Evolutionary conservation across 192 early-diverging fungal species (phyloP), one percentile per base, ranked within the genome.

Genomic region (Backusella mclennaniae): DNA sequence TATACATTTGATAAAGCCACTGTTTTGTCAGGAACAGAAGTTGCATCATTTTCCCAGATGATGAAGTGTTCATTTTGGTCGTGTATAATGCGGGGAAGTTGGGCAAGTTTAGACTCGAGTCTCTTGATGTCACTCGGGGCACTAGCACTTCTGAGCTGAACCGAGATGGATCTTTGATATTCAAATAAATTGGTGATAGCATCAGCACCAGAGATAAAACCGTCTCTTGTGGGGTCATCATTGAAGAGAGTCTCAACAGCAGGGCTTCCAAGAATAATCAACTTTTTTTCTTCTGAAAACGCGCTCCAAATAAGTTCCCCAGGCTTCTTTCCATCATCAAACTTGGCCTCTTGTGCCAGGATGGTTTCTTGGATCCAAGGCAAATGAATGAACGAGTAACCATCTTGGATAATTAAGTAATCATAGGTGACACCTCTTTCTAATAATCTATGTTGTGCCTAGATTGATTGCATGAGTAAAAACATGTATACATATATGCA

Each of bases 41-140:
- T 83, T 36, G 86, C 42, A 42, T 83, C 79, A 23, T 85, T 89
- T 8, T 80, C 69, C 85, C 85, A 89, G 23, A 29, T 12, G 19
- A 63, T 77, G n/a, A 81, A 74, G 9, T 76, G 80, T 4, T 42
- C 59, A 12, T 35, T 67, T 35, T 63, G 56, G 26, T 63, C 56
- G 23, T 63, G 56, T 26, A 63, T 63, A n/a, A 63, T 63, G 26
- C 56, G 56, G 2, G 56, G 56, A 12, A 63, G 56, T 14, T 63
- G 23, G 3, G 23, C 26, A 63, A 63, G 56, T 63, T 63, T 63
- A 63, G 56, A 63, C 3, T 63, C 56, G 26, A 63, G 56, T 63
- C 11, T 63, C 8, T 63, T 63, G 21, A 23, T 63, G 26, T 63
- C 56, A 29, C 23, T 29, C 2, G 23, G 26, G 26, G 56, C 26